Evolutionary conservation across 225 moss, liverwort and hornwort genomes (phyloP).

Genomic region (Rhytidiadelphus loreus): DNA sequence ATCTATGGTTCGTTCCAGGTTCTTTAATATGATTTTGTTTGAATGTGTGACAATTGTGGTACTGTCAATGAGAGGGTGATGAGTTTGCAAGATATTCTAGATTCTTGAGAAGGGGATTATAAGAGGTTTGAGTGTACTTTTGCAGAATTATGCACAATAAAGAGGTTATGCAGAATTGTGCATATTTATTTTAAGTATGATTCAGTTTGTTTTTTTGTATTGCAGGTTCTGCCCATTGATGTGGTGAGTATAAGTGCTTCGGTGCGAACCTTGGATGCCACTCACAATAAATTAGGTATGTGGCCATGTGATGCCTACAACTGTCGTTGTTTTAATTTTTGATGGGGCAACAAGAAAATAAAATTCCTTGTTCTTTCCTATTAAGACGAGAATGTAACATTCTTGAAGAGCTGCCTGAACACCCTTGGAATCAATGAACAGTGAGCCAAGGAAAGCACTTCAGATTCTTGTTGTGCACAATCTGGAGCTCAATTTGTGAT

Average conservation of each 20-base stretch:
- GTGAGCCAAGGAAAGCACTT: background rate
- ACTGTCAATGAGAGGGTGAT: background rate
- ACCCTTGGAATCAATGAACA: background rate
- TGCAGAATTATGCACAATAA: background rate
- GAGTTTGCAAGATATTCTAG: background rate
- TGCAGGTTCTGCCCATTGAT: constrained; percentile 30
- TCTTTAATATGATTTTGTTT: background rate
- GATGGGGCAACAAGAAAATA: background rate
- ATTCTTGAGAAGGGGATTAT: background rate
- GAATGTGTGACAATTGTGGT: background rate
- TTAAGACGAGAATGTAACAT: background rate
- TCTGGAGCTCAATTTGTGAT: background rate
- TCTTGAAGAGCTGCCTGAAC: background rate
- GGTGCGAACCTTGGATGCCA: constrained; percentile 45
- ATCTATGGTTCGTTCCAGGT: background rate
- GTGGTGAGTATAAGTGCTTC: constrained; percentile 38
- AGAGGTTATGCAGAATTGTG: background rate
- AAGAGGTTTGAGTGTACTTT: background rate
- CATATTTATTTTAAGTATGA: background rate
- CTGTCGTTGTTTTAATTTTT: background rate
- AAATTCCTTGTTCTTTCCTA: background rate
- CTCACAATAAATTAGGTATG: constrained; percentile 31
- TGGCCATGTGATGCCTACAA: background rate
- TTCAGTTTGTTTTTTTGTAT: background rate
- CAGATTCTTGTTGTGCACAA: background rate